These are phyloP conservation scores for Trametes cinnabarina DNA, from an alignment of 768 basidiomycete genomes.

Conservation along the genomic window DNA sequence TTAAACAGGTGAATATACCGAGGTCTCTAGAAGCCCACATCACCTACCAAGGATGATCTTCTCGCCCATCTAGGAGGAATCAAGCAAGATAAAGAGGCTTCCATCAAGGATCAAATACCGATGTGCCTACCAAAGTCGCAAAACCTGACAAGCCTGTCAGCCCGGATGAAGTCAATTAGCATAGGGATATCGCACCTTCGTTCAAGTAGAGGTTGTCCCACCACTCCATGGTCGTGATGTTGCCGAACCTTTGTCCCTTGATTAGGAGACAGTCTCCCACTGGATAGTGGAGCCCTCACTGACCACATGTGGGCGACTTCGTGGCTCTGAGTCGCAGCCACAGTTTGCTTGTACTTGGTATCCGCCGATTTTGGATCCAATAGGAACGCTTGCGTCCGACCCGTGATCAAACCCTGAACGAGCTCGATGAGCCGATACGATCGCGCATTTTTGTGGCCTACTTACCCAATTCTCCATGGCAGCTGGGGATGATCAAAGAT, in stretches of 20 bases:
- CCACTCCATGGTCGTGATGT: constrained; percentile 94
- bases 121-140: constrained; percentile 66
- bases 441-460: constrained; percentile 21
- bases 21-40: neutral
- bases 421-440: neutral
- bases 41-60: constrained; percentile 71
- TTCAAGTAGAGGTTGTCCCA: constrained; percentile 86
- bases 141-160: constrained; percentile 49
- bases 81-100: too few species aligned
- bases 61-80: constrained; percentile 87
- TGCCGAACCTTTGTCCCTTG: constrained; percentile 64
- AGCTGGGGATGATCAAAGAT: too few species aligned
- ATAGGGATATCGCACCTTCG: constrained; percentile 48
- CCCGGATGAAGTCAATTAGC: too few species aligned
- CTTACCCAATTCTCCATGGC: constrained; percentile 91
- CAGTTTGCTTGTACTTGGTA: constrained; percentile 69
- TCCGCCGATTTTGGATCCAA: constrained; percentile 77
- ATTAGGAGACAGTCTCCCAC: too few species aligned
- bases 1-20: neutral
- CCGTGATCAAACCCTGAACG: constrained; percentile 33
- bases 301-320: constrained; percentile 87
- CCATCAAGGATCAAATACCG: too few species aligned
- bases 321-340: constrained; percentile 77
- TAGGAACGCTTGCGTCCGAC: constrained; percentile 80
- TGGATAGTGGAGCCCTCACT: too few species aligned